These are phyloP conservation scores for Zoysia pacifica DNA, from an alignment of 176 grass and related monocot genomes.

Conservation along the genomic window DNA sequence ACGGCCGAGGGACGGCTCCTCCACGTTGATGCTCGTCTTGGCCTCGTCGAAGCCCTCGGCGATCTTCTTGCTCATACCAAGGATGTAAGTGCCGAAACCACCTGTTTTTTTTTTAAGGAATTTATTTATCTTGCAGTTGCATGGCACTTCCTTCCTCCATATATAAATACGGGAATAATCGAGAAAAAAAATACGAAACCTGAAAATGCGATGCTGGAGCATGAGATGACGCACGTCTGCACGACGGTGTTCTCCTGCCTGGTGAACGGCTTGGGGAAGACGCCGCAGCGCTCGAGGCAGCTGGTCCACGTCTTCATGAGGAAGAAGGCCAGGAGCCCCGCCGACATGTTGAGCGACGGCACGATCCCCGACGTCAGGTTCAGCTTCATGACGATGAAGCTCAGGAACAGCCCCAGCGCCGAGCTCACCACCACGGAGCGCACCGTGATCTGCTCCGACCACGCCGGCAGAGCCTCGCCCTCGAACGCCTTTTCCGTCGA, in stretches of 20 bases:
- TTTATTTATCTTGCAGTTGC: no score
- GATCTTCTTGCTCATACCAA: constrained; percentile 62
- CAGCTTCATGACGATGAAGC: constrained; percentile 92
- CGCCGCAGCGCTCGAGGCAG: constrained; percentile 52
- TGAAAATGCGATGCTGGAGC: constrained; percentile 65
- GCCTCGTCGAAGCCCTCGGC: constrained; percentile 51
- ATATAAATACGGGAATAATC: no score
- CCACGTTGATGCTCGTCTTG: constrained; percentile 49
- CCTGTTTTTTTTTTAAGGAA: constrained; percentile 2
- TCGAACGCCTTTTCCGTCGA: constrained; percentile 73
- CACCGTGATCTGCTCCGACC: constrained; percentile 73
- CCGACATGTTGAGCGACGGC: constrained; percentile 62
- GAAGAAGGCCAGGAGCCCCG: constrained; percentile 75
- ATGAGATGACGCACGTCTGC: constrained; percentile 86
- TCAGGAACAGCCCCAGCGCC: constrained; percentile 58
- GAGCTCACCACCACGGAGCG: constrained; percentile 64
- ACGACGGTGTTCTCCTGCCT: constrained; percentile 86
- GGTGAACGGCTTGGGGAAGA: constrained; percentile 65
- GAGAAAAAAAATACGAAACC: background rate
- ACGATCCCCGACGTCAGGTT: constrained; percentile 78
- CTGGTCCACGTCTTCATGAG: constrained; percentile 70
- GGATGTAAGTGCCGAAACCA: constrained; percentile 63
- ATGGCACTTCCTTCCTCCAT: no score
- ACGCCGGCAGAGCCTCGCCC: constrained; percentile 49
- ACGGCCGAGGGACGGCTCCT: constrained; percentile 52